Evolutionary conservation across 2,329 filamentous ascomycete species (phyloP).

Genomic region (Gnomoniopsis smithogilvyi): DNA sequence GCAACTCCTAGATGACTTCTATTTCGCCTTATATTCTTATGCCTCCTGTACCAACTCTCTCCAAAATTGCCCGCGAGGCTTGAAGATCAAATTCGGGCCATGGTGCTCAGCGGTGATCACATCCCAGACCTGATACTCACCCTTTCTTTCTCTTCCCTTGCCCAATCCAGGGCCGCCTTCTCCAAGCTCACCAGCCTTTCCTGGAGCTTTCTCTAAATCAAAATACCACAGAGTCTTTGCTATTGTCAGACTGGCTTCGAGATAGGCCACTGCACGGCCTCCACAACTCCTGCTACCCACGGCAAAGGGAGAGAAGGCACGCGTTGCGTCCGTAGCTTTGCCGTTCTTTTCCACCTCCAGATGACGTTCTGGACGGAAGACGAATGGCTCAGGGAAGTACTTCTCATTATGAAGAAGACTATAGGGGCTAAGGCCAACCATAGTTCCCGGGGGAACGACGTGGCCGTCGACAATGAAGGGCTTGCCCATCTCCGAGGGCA

Average conservation of each 20-base stretch:
- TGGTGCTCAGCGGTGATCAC: neutral
- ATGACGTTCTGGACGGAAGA: conserved; percentile 2
- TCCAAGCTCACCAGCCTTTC: neutral
- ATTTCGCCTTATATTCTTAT: too few relatives aligned
- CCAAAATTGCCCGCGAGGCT: neutral
- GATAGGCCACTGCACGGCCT: conserved; percentile 23
- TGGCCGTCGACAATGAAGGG: conserved; percentile 1
- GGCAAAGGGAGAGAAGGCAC: conserved; percentile 11
- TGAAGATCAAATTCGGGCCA: conserved; percentile 1
- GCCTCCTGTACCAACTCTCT: neutral
- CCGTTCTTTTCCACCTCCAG: neutral
- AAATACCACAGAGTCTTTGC: conserved; percentile 6
- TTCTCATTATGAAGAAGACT: neutral
- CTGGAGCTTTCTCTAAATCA: conserved; percentile 3
- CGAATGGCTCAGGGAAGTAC: neutral
- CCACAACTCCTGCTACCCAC: neutral
- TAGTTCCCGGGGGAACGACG: neutral
- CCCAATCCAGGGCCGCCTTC: neutral
- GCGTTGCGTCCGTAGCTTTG: conserved; percentile 7
- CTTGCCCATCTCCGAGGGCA: conserved; percentile 5
- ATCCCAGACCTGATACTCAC: neutral
- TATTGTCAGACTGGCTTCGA: neutral
- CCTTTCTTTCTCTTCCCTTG: neutral
- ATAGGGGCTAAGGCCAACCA: neutral
- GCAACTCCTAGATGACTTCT: too few relatives aligned